Evolutionary conservation across 1,284 basidiomycete species (phyloP).

Genomic region (Ceratobasidium sp.): DNA sequence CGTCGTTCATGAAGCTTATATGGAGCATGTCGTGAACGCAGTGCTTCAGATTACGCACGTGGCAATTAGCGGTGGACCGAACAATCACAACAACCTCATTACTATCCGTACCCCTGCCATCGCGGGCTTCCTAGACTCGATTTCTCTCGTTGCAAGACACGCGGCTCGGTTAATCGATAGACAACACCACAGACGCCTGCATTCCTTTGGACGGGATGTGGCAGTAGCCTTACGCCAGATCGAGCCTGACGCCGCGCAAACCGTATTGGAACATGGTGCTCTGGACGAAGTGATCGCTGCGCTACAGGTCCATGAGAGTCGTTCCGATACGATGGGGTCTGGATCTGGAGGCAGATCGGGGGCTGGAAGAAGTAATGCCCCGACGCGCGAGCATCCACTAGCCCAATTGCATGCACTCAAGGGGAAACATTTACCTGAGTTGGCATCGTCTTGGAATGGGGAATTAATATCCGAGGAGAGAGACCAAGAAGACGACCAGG

Average conservation of each 20-base stretch:
- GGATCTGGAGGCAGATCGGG: background rate
- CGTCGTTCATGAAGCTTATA: constrained; percentile 3
- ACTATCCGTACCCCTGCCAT: background rate
- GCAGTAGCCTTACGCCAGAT: constrained; percentile 2
- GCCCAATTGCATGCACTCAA: constrained; percentile 18
- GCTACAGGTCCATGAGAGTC: constrained; percentile 12
- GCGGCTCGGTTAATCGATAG: constrained; percentile 7
- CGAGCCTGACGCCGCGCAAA: constrained; percentile 17
- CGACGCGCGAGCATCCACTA: constrained; percentile 8
- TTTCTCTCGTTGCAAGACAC: constrained; percentile 23
- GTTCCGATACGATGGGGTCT: constrained; percentile 12
- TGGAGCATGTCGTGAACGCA: constrained; percentile 17
- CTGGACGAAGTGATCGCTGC: constrained; percentile 29
- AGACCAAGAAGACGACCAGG: background rate
- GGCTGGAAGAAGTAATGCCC: background rate
- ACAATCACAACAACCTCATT: background rate
- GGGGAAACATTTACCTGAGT: constrained; percentile 1
- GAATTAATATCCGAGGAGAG: background rate
- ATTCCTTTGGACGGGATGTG: constrained; percentile 36
- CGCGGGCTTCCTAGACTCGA: constrained; percentile 27
- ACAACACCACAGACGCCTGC: constrained; percentile 28
- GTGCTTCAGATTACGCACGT: constrained; percentile 38
- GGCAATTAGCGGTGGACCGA: background rate
- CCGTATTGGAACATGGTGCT: constrained; percentile 28
- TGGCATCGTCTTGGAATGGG: background rate